phyloP scores from a whole-genome alignment of 805 yeast species.

The Grigorovia yakushimaensis region DNA sequence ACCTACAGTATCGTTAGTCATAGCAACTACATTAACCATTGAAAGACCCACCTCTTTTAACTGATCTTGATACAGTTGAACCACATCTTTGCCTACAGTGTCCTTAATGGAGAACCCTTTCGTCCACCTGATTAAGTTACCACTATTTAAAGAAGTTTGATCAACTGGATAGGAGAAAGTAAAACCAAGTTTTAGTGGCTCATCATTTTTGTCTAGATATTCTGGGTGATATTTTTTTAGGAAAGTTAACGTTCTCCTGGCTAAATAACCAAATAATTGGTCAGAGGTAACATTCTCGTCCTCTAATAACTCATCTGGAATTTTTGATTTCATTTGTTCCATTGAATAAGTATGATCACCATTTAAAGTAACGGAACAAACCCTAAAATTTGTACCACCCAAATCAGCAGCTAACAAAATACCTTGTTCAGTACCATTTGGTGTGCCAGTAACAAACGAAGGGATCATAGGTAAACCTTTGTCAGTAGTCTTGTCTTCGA shows the following conservation, averaged over 20 bases:
- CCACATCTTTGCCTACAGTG: slow-evolving; percentile 78
- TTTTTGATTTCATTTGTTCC: slow-evolving; percentile 65
- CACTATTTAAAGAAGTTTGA: slow-evolving; percentile 71
- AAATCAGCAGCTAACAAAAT: slow-evolving; percentile 81
- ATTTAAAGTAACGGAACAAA: slow-evolving; percentile 70
- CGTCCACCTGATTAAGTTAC: slow-evolving; percentile 88
- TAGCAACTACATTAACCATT: slow-evolving; percentile 61
- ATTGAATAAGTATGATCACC: slow-evolving; percentile 71
- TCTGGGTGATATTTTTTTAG: slow-evolving; percentile 55
- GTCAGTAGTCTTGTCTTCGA: slow-evolving; percentile 21
- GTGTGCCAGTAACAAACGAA: slow-evolving; percentile 73
- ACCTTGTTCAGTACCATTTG: slow-evolving; percentile 83
- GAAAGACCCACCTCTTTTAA: slow-evolving; percentile 50
- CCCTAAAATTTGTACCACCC: slow-evolving; percentile 95
- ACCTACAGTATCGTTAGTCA: slow-evolving; percentile 95
- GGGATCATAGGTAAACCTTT: slow-evolving; percentile 84
- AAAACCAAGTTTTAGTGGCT: slow-evolving; percentile 66
- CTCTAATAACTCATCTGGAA: slow-evolving; percentile 67
- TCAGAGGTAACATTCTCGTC: slow-evolving; percentile 43
- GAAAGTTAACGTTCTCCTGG: slow-evolving; percentile 56
- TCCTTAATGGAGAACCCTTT: slow-evolving; percentile 86
- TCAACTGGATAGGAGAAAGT: slow-evolving; percentile 91
- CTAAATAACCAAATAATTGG: slow-evolving; percentile 65
- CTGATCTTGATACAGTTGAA: slow-evolving; percentile 57
- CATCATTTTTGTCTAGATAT: slow-evolving; percentile 9